phyloP scores from a whole-genome alignment of 352 stramenopile genomes.

The Phytophthora aleatoria region DNA sequence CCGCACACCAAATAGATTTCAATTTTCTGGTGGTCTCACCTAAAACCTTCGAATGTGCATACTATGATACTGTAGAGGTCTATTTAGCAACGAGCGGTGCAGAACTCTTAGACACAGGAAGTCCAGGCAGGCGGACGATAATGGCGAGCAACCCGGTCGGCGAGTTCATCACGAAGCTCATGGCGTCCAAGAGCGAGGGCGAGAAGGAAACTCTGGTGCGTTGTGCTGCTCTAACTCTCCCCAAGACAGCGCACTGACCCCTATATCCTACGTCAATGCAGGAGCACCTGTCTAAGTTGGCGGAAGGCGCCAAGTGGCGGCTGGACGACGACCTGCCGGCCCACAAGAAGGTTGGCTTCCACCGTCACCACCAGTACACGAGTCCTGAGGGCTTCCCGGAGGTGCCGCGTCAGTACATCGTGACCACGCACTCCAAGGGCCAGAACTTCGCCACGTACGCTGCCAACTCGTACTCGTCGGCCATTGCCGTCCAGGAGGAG shows the following conservation, averaged over 20 bases:
- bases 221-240: background rate
- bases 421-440: conserved; percentile 68
- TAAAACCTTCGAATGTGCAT: conserved; percentile 12
- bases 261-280: conserved; percentile 14
- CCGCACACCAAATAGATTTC: conserved; percentile 32
- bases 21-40: conserved; percentile 19
- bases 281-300: conserved; percentile 54
- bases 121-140: conserved; percentile 18
- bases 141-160: conserved; percentile 76
- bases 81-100: conserved; percentile 23
- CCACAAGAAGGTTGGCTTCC: conserved; percentile 62
- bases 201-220: conserved; percentile 57
- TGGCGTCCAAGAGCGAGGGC: conserved; percentile 53
- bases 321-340: conserved; percentile 64
- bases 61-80: conserved; percentile 6
- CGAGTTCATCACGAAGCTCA: conserved; percentile 74
- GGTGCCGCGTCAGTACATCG: conserved; percentile 77
- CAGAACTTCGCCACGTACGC: conserved; percentile 81
- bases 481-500: conserved; percentile 79
- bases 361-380: conserved; percentile 64
- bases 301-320: conserved; percentile 68
- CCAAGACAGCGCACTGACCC: conserved; percentile 2
- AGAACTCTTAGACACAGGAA: conserved; percentile 12
- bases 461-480: conserved; percentile 87
- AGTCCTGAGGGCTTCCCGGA: conserved; percentile 70